Base-by-base conservation (phyloP, 2,329 filamentous ascomycete species). In the Rutstroemia sp. region DNA sequence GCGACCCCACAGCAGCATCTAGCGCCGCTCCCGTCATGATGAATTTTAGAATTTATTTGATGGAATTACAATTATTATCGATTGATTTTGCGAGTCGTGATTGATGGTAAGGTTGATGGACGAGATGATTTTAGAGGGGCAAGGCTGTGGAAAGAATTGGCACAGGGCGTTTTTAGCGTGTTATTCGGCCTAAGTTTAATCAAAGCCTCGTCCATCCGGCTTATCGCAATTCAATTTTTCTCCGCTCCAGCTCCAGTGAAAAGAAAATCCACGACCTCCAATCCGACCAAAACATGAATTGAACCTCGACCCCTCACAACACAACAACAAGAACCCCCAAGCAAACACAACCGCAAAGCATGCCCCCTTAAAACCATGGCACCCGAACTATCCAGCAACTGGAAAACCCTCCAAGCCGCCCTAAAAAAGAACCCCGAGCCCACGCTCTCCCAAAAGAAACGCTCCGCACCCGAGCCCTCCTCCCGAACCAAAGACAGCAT, bases 331-430 rank as follows among this genome's bases (percentile, higher is more conserved):
- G 48, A 34, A 50, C 56, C 44, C 49, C 21, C 16, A 19, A 19
- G 21, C 12, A 27, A 25, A 37, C 16, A 23, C 8, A 7, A 17
- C 9, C 5, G 16, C 19, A 25, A 19, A 55, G 37, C 23, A 49
- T 48, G 30, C 34, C 38, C 23, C 19, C 7, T 8, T 14, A 44
- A 50, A 25, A 44, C 14, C 19, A 70, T 70, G 68, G 63, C 66
- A 44, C 66, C 65, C 6, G 62, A 67, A 64, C 71, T 86, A 37
- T 86, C 83, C 12, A 83, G 80, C 54, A 92, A 92, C 69, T 92
- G 88, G 88, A 90, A 89, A 73, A 86, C 81, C 73, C 77, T 92
- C 54, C 87, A 90, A 73, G 79, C 80, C 62, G 79, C 78, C 52
- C 70, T 14, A 76, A 77, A 60, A 73, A 77, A 60, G 76, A 78